phyloP scores from a whole-genome alignment of 768 basidiomycete genomes.

The Scleroderma bovista region DNA sequence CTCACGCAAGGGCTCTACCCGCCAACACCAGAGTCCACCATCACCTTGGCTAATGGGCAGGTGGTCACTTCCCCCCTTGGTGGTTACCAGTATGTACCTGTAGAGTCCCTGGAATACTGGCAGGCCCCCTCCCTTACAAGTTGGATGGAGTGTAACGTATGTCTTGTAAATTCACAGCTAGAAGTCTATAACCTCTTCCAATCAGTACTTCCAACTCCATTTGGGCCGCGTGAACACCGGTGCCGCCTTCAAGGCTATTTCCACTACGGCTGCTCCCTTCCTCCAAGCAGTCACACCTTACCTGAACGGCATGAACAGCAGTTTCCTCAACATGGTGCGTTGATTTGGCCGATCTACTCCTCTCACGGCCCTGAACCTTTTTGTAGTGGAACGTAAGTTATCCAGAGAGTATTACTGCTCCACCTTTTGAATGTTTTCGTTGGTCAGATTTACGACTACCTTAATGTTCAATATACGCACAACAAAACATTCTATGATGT shows the following conservation, averaged over 20 bases:
- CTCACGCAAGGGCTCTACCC: conserved; percentile 83
- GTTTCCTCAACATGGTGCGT: conserved; percentile 64
- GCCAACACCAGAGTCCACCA: conserved; percentile 58
- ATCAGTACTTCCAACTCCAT: conserved; percentile 25
- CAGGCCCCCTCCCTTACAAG: conserved; percentile 63
- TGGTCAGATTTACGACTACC: conserved; percentile 65
- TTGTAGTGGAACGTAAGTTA: conserved; percentile 67
- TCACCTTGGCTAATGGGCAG: conserved; percentile 71
- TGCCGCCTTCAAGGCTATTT: conserved; percentile 48
- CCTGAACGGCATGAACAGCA: conserved; percentile 56
- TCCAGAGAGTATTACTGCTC: not conserved
- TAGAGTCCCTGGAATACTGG: conserved; percentile 51
- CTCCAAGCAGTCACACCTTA: conserved; percentile 61
- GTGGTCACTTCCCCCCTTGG: conserved; percentile 66
- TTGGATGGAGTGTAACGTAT: conserved; percentile 60
- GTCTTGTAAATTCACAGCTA: not conserved
- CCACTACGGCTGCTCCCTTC: conserved; percentile 55
- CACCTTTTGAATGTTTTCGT: not conserved
- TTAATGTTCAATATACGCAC: conserved; percentile 71
- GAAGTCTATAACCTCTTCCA: not conserved
- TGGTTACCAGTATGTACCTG: conserved; percentile 81
- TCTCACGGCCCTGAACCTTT: too few species aligned
- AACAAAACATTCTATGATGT: conserved; percentile 73
- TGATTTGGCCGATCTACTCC: not conserved
- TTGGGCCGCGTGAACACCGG: conserved; percentile 17